Evolutionary conservation across 208 protist genomes (phyloP), one percentile per base, ranked within the genome.

Genomic region (Balamuthia mandrillaris): DNA sequence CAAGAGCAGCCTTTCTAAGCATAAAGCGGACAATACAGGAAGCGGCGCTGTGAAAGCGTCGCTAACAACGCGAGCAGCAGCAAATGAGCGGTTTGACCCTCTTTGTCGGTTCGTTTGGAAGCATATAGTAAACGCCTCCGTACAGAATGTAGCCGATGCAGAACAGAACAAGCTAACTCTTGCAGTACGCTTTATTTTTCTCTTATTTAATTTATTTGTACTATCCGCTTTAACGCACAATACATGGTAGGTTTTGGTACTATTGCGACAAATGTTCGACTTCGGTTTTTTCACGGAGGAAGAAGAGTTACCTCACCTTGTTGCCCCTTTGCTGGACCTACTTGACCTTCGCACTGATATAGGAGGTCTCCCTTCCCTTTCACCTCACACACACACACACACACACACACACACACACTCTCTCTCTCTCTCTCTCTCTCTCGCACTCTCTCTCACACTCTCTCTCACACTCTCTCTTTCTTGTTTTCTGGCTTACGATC

Each of bases 191-290:
- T 3, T 35, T 70, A 37, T 24, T 70, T 70, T 37, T 42, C 27
- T 41, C 1, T 3, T 7, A 77, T 52, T n/a, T n/a, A n/a, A n/a
- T n/a, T n/a, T n/a, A n/a, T n/a, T n/a, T n/a, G n/a, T n/a, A n/a
- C n/a, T n/a, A n/a, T n/a, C n/a, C n/a, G n/a, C n/a, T n/a, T n/a
- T n/a, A n/a, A n/a, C n/a, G n/a, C n/a, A n/a, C n/a, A n/a, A n/a
- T n/a, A n/a, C n/a, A n/a, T n/a, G n/a, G 44, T 49, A 81, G 70
- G 44, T 81, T 27, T 41, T 81, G 7, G 70, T 81, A 0, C 49
- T 81, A 9, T 29, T 81, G 70, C 52, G 60, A 31, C 70, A 49
- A n/a, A 81, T 81, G 70, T 60, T 81, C 49, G 70, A 81, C 45
- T 33, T 81, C 0, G 70, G 70, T 3, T 81, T 81, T 31, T 81